These are phyloP conservation scores for Crithidia bombi DNA, from an alignment of 208 protist genomes.

Conservation along the genomic window DNA sequence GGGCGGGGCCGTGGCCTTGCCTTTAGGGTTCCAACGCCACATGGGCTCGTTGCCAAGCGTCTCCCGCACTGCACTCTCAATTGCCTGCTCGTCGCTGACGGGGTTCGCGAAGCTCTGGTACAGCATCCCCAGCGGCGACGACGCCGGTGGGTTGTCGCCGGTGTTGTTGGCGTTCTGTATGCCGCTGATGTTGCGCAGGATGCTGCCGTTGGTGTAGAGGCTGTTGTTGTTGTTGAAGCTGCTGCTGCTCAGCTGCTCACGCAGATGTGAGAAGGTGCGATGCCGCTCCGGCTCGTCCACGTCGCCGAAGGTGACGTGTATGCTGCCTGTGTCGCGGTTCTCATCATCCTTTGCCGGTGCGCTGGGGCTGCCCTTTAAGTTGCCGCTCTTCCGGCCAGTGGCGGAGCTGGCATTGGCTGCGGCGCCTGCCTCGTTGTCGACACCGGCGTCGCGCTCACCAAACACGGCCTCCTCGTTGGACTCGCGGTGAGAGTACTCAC, in stretches of 20 bases:
- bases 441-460: not conserved
- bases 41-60: slow-evolving; percentile 32
- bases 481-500: slow-evolving; percentile 2
- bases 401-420: not conserved
- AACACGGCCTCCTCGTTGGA: not conserved
- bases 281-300: not conserved
- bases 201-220: slow-evolving; percentile 16
- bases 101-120: slow-evolving; percentile 39
- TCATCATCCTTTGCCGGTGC: not conserved
- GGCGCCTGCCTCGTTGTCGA: not conserved
- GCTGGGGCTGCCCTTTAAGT: not conserved
- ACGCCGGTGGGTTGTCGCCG: not conserved
- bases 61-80: slow-evolving; percentile 35
- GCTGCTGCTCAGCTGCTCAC: not conserved
- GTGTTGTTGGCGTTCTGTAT: not conserved
- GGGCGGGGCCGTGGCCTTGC: not conserved
- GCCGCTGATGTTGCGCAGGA: slow-evolving; percentile 6
- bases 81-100: slow-evolving; percentile 33
- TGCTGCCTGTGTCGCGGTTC: not conserved
- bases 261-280: not conserved
- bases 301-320: slow-evolving; percentile 15
- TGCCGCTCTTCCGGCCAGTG: not conserved
- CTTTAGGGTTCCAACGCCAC: slow-evolving; percentile 8
- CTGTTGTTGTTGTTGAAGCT: slow-evolving; percentile 18
- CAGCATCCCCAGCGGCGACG: slow-evolving; percentile 28